Conservation (phyloP, 371 early-diverging fungal genomes). For the Zopfochytrium polystomum region DNA sequence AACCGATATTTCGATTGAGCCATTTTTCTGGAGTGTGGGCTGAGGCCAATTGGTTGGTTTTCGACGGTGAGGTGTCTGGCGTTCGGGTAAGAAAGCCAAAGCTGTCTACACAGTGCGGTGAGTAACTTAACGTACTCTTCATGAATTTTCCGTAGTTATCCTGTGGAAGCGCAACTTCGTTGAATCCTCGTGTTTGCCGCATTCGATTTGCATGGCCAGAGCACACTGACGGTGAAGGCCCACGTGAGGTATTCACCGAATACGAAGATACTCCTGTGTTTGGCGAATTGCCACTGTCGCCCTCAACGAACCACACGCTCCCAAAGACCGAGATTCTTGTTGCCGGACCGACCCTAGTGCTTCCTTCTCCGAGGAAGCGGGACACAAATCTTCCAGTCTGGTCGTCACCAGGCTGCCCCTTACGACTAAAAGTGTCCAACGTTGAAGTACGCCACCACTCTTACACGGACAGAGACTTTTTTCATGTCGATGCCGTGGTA, state of each 20-base stretch:
- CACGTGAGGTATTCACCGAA: constrained; percentile 6
- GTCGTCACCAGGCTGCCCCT: constrained; percentile 3
- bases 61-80: constrained; percentile 14
- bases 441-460: not conserved
- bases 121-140: no score
- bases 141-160: no score
- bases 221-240: constrained; percentile 9
- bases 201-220: constrained; percentile 20
- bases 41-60: constrained; percentile 7
- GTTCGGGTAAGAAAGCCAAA: constrained; percentile 3
- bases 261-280: constrained; percentile 7
- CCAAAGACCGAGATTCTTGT: not conserved
- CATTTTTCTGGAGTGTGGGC: not conserved
- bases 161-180: constrained; percentile 10
- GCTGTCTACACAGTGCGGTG: not conserved
- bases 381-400: constrained; percentile 13
- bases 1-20: constrained; percentile 1
- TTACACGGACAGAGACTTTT: constrained; percentile 4
- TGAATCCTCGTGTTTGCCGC: not conserved
- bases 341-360: not conserved
- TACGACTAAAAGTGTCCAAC: constrained; percentile 8
- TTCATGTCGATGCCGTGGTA: not conserved
- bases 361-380: not conserved
- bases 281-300: constrained; percentile 15
- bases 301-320: constrained; percentile 8